Evolutionary conservation across 345 rosid species (phyloP), one percentile per base, ranked within the genome.

Genomic region (Salix koriyanagi): DNA sequence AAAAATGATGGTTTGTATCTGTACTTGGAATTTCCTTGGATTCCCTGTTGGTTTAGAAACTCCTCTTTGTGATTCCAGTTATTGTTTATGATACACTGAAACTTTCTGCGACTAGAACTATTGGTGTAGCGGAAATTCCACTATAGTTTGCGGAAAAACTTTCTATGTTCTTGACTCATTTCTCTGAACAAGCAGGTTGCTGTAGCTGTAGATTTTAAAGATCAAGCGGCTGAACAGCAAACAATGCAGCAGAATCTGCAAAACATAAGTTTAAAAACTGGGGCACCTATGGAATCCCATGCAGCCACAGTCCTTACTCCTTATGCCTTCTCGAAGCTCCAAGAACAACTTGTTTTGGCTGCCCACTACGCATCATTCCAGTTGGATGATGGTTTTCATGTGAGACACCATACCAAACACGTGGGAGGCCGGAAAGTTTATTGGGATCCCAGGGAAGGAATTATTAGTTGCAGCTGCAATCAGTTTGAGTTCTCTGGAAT

Each of bases 201-300:
- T 50, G 90, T 90, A 75, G 91, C 90, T 0, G 91, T 91, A 65
- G 97, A 93, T 86, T 92, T 95, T 71, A 92, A 91, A 91, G 99
- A 95, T 84, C 99, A 93, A 82, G 91, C 94, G 9, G 94, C 93
- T 39, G 99, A 95, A 85, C 99, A 93, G 83, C 97, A 92, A 79
- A 91, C 92, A 37, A 95, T 95, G 99, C 99, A 92, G 83, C 97
- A 90, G 81, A 95, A 92, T 83, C 90, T 95, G 62, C 97, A 92
- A 79, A 95, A 95, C 75, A 91, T 92, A 73, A 85, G 87, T 86
- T 84, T 92, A 61, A 92, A 95, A 80, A 92, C 98, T 0, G 98
- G 98, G 0, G 97, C 97, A 6, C 97, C 99, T 6, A 95, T 95
- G 99, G 97, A 95, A 84, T 89, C 97, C 26, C 94, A 95, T 76